Percentiles rank a stretch among this genome's conserved stretches.
phyloP scores from a whole-genome alignment of 2,329 filamentous ascomycete genomes.

The Hymenoscyphus scutula region DNA sequence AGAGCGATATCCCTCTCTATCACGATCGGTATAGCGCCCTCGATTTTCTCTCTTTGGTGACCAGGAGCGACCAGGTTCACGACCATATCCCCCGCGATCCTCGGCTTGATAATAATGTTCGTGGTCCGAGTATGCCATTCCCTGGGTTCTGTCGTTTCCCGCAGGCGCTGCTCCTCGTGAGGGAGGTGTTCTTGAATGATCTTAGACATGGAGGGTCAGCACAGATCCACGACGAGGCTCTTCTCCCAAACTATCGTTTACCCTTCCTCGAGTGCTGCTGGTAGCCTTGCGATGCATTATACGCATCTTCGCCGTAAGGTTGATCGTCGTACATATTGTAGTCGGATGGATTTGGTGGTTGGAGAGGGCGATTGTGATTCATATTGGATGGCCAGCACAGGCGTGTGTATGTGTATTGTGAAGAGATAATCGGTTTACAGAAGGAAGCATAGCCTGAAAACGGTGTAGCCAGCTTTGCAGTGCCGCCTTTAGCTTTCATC shows the following conservation, averaged over 20 bases:
- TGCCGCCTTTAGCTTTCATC: too few species aligned
- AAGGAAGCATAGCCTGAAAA: too few species aligned
- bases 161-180: conserved; percentile 26
- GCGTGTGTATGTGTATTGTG: background rate
- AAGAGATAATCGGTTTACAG: background rate
- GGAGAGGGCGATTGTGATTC: background rate
- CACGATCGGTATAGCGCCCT: conserved; percentile 36
- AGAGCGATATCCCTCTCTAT: conserved; percentile 36
- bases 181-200: conserved; percentile 34
- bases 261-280: conserved; percentile 35
- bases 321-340: conserved; percentile 47
- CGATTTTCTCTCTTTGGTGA: conserved; percentile 36
- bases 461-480: too few species aligned
- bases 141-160: conserved; percentile 21
- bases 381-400: background rate
- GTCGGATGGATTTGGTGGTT: conserved; percentile 21
- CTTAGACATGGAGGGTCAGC: conserved; percentile 38
- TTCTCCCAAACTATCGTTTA: conserved; percentile 36
- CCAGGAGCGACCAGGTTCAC: conserved; percentile 42
- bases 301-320: conserved; percentile 26
- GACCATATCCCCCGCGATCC: conserved; percentile 35
- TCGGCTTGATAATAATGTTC: conserved; percentile 32
- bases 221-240: conserved; percentile 30
- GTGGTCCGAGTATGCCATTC: conserved; percentile 22
- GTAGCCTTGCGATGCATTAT: conserved; percentile 30